Conservation (phyloP, 306 rosid genomes). For the Casuarina equisetifolia region DNA sequence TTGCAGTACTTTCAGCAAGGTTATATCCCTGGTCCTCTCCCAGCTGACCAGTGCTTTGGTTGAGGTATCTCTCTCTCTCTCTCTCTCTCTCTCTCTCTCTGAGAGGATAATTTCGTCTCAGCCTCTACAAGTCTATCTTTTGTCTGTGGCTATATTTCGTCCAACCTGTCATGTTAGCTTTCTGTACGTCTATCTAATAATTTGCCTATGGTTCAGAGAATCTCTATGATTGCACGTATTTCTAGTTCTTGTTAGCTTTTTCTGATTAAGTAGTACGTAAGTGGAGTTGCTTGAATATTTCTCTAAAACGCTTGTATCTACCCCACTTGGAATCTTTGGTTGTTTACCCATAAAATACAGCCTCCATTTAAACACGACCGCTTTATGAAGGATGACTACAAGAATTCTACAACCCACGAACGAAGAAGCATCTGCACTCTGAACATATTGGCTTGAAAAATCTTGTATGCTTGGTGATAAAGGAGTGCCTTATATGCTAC, state of each 20-base stretch:
- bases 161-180: background rate
- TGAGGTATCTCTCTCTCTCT: conserved; percentile 25
- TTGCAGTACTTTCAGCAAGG: conserved; percentile 75
- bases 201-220: background rate
- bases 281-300: no score
- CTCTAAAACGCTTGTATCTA: no score
- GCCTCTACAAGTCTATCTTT: conserved; percentile 37
- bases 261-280: no score
- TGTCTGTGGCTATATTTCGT: conserved; percentile 43
- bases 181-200: background rate
- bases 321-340: no score
- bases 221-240: no score
- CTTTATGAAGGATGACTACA: no score
- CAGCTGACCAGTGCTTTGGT: conserved; percentile 86
- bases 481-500: no score
- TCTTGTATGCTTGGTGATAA: background rate
- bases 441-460: background rate
- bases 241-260: no score
- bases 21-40: conserved; percentile 87
- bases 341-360: no score
- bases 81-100: background rate
- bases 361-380: no score
- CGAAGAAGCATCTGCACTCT: background rate
- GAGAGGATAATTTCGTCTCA: conserved; percentile 18
- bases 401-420: no score